Base-by-base conservation (phyloP, 306 rosid species). In the Rubus parviflorus region DNA sequence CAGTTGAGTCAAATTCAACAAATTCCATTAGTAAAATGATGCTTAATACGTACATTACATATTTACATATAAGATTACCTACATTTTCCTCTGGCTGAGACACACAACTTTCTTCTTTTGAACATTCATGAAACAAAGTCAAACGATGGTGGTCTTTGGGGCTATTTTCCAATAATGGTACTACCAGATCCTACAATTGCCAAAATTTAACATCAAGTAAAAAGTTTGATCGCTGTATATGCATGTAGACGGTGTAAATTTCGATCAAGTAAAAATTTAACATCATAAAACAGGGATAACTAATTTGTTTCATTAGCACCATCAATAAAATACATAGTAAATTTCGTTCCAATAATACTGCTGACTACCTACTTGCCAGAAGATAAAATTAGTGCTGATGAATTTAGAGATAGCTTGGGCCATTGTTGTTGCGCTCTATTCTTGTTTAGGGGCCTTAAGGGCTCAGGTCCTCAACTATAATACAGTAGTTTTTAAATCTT, bases 311-410 rank as follows among this genome's bases (percentile, higher is more conserved):
- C 37, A 57, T 57, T 23, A 57, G 58, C 35, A 57, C 63, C 38
- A 23, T n/a, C n/a, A n/a, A n/a, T n/a, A n/a, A n/a, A n/a, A n/a
- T n/a, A n/a, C n/a, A n/a, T n/a, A n/a, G n/a, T n/a, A n/a, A n/a
- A n/a, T n/a, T n/a, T n/a, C n/a, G n/a, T n/a, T 58, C 38, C 64
- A 22, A 12, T 58, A 11, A 58, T 22, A 58, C 64, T 58, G 64
- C 22, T 54, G 61, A 54, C 64, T 57, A 20, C 38, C 23, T 20
- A 58, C 64, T 38, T 58, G 64, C 64, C 64, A 58, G 64, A 58
- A 58, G 64, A 58, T 58, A 22, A 58, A 58, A 23, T 58, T 58
- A 23, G 64, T 23, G 64, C 64, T 23, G 64, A 58, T 58, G 64
- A 58, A 10, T n/a, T n/a, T n/a, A n/a, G n/a, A n/a, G n/a, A n/a